Evolutionary conservation across 345 rosid species (phyloP).

Genomic region (Salix viminalis): DNA sequence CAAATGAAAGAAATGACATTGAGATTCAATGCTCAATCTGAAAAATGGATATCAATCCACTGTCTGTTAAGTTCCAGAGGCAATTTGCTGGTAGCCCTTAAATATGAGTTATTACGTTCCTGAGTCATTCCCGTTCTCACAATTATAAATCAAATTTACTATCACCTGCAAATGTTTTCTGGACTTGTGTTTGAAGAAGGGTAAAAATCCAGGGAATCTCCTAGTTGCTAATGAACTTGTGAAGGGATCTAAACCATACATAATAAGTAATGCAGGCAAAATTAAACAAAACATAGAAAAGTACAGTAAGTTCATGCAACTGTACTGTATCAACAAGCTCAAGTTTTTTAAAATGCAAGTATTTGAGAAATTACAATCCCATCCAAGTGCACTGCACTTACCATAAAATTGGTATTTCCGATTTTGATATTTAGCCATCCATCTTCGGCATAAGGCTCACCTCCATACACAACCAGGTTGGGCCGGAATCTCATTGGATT

Average conservation of each 20-base stretch:
- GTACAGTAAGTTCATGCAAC: too few species aligned
- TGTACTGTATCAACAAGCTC: too few species aligned
- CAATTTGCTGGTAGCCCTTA: not conserved
- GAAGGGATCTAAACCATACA: too few species aligned
- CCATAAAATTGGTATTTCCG: slow-evolving; percentile 53
- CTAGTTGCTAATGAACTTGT: too few species aligned
- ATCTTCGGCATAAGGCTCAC: slow-evolving; percentile 81
- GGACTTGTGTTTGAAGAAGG: too few species aligned
- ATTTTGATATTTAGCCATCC: slow-evolving; percentile 64
- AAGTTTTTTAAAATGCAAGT: too few species aligned
- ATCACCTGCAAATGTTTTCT: too few species aligned
- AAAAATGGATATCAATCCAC: not conserved
- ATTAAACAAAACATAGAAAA: too few species aligned
- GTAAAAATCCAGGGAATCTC: too few species aligned
- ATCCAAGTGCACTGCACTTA: slow-evolving; percentile 27
- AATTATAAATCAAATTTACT: too few species aligned
- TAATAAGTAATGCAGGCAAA: too few species aligned
- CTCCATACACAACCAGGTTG: slow-evolving; percentile 71
- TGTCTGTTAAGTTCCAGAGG: not conserved
- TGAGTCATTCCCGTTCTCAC: not conserved
- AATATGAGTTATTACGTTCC: not conserved
- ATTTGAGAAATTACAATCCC: too few species aligned
- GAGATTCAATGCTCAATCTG: not conserved
- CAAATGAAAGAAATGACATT: not conserved
- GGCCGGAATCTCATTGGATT: slow-evolving; percentile 77